Evolutionary conservation across 495 filamentous ascomycete genomes (phyloP).

Genomic region (Aspergillus wentii): DNA sequence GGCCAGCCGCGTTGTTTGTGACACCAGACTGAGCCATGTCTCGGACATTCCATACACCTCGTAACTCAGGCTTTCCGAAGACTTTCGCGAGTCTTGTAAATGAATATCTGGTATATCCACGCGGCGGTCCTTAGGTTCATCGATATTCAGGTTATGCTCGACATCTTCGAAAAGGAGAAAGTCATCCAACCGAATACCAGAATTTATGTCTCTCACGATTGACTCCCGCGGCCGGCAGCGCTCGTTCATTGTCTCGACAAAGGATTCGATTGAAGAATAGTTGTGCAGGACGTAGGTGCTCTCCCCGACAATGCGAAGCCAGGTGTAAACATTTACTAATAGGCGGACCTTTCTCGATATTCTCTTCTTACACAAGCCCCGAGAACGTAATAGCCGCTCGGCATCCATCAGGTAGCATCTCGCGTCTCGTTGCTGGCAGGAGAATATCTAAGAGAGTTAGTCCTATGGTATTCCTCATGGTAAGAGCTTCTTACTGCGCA

Average conservation of each 20-base stretch:
- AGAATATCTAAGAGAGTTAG: constrained; percentile 19
- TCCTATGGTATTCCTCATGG: not conserved
- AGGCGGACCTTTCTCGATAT: constrained; percentile 32
- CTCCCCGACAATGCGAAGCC: constrained; percentile 30
- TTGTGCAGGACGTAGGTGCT: constrained; percentile 33
- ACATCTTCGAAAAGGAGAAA: constrained; percentile 26
- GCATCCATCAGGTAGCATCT: constrained; percentile 31
- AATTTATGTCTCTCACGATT: constrained; percentile 9
- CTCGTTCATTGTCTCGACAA: constrained; percentile 19
- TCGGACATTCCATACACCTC: constrained; percentile 32
- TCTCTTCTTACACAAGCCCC: constrained; percentile 23
- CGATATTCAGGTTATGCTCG: constrained; percentile 30
- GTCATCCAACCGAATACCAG: constrained; percentile 28
- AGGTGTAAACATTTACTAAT: constrained; percentile 31
- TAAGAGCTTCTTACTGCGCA: constrained; percentile 19
- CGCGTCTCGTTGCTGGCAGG: constrained; percentile 28
- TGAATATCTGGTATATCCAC: constrained; percentile 27
- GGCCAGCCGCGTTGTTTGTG: constrained; percentile 29
- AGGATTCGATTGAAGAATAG: constrained; percentile 20
- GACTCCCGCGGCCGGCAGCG: constrained; percentile 5
- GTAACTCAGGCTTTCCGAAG: constrained; percentile 24
- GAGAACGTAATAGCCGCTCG: constrained; percentile 24
- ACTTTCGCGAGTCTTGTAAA: constrained; percentile 28
- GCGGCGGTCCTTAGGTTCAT: constrained; percentile 26
- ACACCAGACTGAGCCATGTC: constrained; percentile 32